These are phyloP conservation scores for Somion occarium DNA, from an alignment of 1,284 basidiomycete species.

Conservation along the genomic window DNA sequence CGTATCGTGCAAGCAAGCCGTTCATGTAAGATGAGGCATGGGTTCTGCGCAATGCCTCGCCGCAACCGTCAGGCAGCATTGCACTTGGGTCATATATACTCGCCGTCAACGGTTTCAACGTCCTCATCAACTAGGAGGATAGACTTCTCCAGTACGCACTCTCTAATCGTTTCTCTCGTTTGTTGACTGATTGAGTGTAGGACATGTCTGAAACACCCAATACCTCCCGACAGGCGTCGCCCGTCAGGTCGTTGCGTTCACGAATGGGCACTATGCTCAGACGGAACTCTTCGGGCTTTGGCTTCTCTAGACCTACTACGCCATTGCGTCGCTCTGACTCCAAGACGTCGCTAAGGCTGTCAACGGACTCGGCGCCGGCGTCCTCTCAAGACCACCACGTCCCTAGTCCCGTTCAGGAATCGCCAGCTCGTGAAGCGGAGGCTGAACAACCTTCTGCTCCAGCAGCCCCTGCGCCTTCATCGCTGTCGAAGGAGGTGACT, in stretches of 20 bases:
- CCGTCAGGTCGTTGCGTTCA: constrained; percentile 23
- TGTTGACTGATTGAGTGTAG: constrained; percentile 1
- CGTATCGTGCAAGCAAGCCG: constrained; percentile 6
- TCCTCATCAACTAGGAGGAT: constrained; percentile 14
- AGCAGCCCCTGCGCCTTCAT: constrained; percentile 6
- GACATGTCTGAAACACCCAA: constrained; percentile 12
- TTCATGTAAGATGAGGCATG: constrained; percentile 16
- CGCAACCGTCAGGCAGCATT: constrained; percentile 24
- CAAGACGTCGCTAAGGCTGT: constrained; percentile 23
- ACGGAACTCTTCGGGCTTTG: constrained; percentile 44
- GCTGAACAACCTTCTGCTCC: not conserved
- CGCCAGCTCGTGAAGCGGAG: constrained; percentile 14
- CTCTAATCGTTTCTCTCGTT: constrained; percentile 6
- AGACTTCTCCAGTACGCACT: constrained; percentile 12
- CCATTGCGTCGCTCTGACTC: constrained; percentile 22
- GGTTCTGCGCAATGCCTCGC: constrained; percentile 23
- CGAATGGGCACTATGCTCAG: constrained; percentile 42
- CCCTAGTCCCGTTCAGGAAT: constrained; percentile 17
- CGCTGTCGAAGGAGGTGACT: not conserved
- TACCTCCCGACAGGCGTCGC: constrained; percentile 15
- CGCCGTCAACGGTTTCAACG: constrained; percentile 7
- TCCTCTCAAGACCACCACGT: constrained; percentile 15
- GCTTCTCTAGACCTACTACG: constrained; percentile 30
- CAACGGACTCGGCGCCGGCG: constrained; percentile 7
- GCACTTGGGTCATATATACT: constrained; percentile 21